A percentile compares a stretch with the other conserved stretches of the same genome.
Conservation (phyloP, 2,329 filamentous ascomycete species). For the Pseudopithomyces chartarum region DNA sequence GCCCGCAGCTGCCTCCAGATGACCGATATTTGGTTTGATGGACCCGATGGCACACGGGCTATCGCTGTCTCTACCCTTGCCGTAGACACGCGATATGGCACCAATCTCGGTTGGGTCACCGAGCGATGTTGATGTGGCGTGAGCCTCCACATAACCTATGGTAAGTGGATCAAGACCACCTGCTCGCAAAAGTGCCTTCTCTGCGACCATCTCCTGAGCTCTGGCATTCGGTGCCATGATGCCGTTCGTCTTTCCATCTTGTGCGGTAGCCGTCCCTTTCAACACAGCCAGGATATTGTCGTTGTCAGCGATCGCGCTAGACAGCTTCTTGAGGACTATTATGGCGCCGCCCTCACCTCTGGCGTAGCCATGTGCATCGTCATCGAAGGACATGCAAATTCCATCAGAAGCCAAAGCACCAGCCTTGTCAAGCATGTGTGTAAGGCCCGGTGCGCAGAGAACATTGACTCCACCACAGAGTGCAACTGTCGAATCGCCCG, state of each 20-base stretch:
- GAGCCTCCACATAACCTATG: slow-evolving; percentile 45
- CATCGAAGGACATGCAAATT: slow-evolving; percentile 49
- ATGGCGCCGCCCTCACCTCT: slow-evolving; percentile 63
- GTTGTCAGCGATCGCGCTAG: slow-evolving; percentile 50
- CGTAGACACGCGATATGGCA: slow-evolving; percentile 28
- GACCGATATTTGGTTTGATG: slow-evolving; percentile 48
- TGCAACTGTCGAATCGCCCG: slow-evolving; percentile 35
- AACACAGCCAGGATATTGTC: slow-evolving; percentile 40
- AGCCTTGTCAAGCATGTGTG: slow-evolving; percentile 50
- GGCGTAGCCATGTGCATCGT: slow-evolving; percentile 65
- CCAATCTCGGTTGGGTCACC: slow-evolving; percentile 46
- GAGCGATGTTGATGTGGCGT: slow-evolving; percentile 63
- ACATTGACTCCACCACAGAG: slow-evolving; percentile 46
- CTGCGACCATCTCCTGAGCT: slow-evolving; percentile 45
- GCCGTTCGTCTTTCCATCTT: slow-evolving; percentile 30
- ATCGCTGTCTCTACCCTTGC: slow-evolving; percentile 6
- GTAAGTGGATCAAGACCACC: slow-evolving; percentile 40
- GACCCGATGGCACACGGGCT: slow-evolving; percentile 10
- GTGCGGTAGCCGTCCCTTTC: slow-evolving; percentile 31
- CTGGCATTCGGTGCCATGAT: slow-evolving; percentile 47
- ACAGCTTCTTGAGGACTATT: slow-evolving; percentile 43
- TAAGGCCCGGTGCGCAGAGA: slow-evolving; percentile 45
- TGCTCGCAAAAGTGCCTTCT: slow-evolving; percentile 41
- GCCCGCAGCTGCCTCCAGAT: slow-evolving; percentile 47
- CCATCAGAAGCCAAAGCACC: slow-evolving; percentile 53